A percentile compares a stretch with the other conserved stretches of the same genome.
phyloP scores from a whole-genome alignment of 1,284 basidiomycete genomes.

The Ganoderma lingzhi region DNA sequence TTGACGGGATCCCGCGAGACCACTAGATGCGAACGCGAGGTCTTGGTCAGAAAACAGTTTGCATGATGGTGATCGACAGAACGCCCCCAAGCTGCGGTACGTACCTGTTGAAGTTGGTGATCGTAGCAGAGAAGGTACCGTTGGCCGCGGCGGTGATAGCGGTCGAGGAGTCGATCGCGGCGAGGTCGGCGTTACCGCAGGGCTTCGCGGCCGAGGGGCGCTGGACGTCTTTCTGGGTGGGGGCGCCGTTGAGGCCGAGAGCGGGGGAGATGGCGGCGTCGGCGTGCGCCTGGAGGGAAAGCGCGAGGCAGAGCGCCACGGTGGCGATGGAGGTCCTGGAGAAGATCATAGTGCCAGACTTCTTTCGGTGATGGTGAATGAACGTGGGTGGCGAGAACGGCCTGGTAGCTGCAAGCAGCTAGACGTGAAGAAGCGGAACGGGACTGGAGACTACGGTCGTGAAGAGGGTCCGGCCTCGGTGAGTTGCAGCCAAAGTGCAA shows the following conservation, averaged over 20 bases:
- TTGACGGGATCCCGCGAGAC: conserved; percentile 58
- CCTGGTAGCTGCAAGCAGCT: background rate
- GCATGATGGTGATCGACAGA: background rate
- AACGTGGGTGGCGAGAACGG: conserved; percentile 4
- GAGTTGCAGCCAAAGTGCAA: conserved; percentile 21
- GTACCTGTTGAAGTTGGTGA: conserved; percentile 60
- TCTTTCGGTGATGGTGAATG: conserved; percentile 7
- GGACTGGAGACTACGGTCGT: conserved; percentile 20
- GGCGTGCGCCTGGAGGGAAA: conserved; percentile 44
- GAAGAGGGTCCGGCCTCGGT: conserved; percentile 30
- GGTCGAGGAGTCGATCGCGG: conserved; percentile 51
- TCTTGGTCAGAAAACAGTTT: no score
- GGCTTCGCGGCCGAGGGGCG: conserved; percentile 45
- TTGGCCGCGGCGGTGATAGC: conserved; percentile 49
- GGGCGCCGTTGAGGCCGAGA: conserved; percentile 54
- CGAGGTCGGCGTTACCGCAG: conserved; percentile 57
- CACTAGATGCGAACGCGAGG: conserved; percentile 35
- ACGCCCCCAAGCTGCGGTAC: conserved; percentile 27
- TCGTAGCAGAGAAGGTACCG: conserved; percentile 52
- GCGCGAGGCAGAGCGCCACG: conserved; percentile 30
- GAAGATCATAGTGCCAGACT: conserved; percentile 30
- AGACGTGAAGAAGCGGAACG: conserved; percentile 6
- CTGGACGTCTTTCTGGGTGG: conserved; percentile 53
- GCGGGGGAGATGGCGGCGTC: conserved; percentile 57
- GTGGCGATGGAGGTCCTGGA: conserved; percentile 33